Percentiles rank a stretch among this genome's conserved stretches.
phyloP scores from a whole-genome alignment of 2,329 filamentous ascomycete species.

The Aspergillus aculeatus region DNA sequence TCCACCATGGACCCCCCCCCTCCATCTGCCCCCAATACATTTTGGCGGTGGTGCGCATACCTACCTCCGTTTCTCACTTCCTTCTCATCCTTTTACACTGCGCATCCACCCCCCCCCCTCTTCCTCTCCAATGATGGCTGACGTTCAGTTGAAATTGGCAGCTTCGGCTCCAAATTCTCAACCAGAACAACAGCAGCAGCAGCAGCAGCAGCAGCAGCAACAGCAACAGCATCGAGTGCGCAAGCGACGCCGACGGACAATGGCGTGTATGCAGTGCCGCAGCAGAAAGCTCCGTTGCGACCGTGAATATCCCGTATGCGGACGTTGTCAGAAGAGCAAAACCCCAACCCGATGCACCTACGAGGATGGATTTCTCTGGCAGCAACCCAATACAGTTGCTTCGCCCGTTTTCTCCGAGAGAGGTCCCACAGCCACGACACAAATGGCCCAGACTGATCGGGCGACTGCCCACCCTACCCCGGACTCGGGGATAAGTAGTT shows the following conservation, averaged over 20 bases:
- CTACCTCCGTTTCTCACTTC: no score
- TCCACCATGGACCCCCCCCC: no score
- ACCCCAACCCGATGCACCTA: conserved; percentile 39
- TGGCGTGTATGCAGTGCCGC: conserved; percentile 45
- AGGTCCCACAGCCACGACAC: conserved; percentile 20
- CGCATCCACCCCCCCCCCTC: background rate
- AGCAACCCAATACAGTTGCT: conserved; percentile 37
- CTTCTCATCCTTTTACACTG: background rate
- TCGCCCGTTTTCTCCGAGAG: conserved; percentile 27
- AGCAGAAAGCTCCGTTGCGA: conserved; percentile 45
- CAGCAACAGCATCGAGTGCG: conserved; percentile 30
- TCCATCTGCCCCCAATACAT: no score
- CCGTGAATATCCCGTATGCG: conserved; percentile 42
- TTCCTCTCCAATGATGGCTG: conserved; percentile 15
- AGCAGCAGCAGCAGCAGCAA: background rate
- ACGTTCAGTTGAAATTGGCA: conserved; percentile 10
- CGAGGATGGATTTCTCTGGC: conserved; percentile 42
- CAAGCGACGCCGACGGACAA: conserved; percentile 40
- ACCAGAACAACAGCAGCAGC: conserved; percentile 6
- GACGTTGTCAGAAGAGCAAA: conserved; percentile 40
- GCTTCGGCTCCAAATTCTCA: conserved; percentile 8
- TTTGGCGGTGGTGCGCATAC: no score
- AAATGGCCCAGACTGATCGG: conserved; percentile 23
- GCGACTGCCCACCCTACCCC: conserved; percentile 25
- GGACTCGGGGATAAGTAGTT: conserved; percentile 32